phyloP scores from a whole-genome alignment of 495 filamentous ascomycete genomes.

The Penicillium cosmopolitanum region DNA sequence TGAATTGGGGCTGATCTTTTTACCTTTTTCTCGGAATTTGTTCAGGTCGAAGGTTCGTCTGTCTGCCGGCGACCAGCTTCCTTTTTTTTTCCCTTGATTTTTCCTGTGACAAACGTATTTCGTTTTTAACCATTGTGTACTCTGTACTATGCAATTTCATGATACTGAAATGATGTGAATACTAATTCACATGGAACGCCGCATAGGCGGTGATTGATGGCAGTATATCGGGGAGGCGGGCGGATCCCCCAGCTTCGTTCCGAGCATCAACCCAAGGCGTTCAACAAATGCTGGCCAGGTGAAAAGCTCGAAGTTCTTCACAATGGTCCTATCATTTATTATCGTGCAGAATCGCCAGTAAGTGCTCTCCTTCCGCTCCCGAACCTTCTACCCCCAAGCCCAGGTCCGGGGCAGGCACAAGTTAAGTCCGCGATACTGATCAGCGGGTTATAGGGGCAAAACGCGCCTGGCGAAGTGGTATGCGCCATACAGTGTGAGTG shows the following conservation, averaged over 20 bases:
- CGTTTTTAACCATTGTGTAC: too few species aligned
- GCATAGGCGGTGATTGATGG: conserved; percentile 33
- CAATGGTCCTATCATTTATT: conserved; percentile 91
- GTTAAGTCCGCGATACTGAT: conserved; percentile 19
- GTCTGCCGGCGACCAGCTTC: too few species aligned
- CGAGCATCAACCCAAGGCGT: conserved; percentile 14
- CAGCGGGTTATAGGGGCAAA: conserved; percentile 73
- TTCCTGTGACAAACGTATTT: too few species aligned
- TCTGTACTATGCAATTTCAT: too few species aligned
- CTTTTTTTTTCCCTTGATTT: too few species aligned
- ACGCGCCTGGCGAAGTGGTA: conserved; percentile 99
- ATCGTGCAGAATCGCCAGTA: conserved; percentile 97
- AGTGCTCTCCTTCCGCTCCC: conserved; percentile 25
- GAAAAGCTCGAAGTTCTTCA: conserved; percentile 19
- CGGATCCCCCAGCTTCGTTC: conserved; percentile 13
- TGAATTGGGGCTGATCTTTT: too few species aligned
- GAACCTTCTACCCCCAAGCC: not conserved
- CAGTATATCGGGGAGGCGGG: conserved; percentile 37
- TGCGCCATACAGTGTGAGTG: conserved; percentile 81
- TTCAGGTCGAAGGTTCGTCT: too few species aligned
- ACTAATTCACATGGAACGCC: too few species aligned
- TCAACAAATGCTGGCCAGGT: conserved; percentile 30
- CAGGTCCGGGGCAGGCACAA: not conserved
- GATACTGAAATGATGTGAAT: too few species aligned
- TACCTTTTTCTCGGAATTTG: too few species aligned